These are phyloP conservation scores for Oidium heveae DNA, from an alignment of 2,329 filamentous ascomycete genomes.

Conservation along the genomic window DNA sequence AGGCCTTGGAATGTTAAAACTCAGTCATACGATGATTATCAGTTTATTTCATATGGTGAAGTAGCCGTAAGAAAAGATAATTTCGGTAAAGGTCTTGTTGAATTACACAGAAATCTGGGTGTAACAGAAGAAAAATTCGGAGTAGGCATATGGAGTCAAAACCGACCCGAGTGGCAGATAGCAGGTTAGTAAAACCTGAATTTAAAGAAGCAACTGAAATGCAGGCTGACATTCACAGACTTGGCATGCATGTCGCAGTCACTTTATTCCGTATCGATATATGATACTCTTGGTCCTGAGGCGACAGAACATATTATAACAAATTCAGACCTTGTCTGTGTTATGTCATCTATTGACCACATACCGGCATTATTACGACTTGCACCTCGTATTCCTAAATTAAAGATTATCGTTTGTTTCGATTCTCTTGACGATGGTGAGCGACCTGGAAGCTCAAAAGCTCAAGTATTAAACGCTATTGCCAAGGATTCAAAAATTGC, in stretches of 20 bases:
- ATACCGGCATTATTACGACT: conserved; percentile 63
- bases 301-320: conserved; percentile 91
- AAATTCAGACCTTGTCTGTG: conserved; percentile 50
- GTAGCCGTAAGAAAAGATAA: conserved; percentile 59
- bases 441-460: conserved; percentile 51
- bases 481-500: conserved; percentile 49
- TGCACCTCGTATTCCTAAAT: conserved; percentile 42
- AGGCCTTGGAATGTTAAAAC: conserved; percentile 54
- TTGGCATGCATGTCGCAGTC: conserved; percentile 68
- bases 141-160: conserved; percentile 67
- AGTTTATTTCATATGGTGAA: conserved; percentile 64
- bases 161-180: conserved; percentile 74
- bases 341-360: conserved; percentile 58
- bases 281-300: conserved; percentile 83
- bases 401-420: conserved; percentile 74
- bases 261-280: conserved; percentile 76
- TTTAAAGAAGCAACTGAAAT: background rate
- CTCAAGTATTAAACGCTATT: conserved; percentile 47
- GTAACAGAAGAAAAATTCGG: conserved; percentile 42
- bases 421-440: conserved; percentile 68
- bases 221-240: conserved; percentile 26
- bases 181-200: conserved; percentile 24
- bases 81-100: conserved; percentile 63
- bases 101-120: conserved; percentile 51
- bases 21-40: conserved; percentile 48